Evolutionary conservation across 306 rosid genomes (phyloP), one percentile per base, ranked within the genome.

Genomic region (Ammopiptanthus mongolicus): DNA sequence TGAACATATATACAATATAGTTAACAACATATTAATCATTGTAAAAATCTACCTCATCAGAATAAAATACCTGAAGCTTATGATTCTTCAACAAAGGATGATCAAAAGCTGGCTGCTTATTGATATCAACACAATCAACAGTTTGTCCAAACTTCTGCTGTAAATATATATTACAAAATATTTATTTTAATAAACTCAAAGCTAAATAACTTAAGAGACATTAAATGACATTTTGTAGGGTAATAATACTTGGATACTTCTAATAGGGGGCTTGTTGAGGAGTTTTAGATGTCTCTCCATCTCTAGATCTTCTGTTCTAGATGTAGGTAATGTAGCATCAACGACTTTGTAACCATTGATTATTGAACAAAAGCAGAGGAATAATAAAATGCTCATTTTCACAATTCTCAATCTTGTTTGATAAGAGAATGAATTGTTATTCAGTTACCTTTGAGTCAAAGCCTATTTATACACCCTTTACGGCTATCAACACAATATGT

Each of bases 81-180:
- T 70, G 75, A 53, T 52, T 53, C 44, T 29, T 68, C 5, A 68
- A 12, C 8, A 68, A 68, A 70, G 64, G 75, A 12, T 52, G 64
- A 52, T 70, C 46, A 33, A 69, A 50, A 50, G 62, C 74, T 31
- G 62, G 74, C 48, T 69, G 74, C 48, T 51, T 69, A 3, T 69
- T 14, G 34, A 51, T 51, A 18, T 69, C 62, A 51, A 69, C 29
- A 50, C 74, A 69, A 51, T 69, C 74, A 51, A 69, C 25, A 17
- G 18, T 51, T 51, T 50, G 8, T 18, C 74, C 62, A 17, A 10
- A 17, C 33, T 69, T 5, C 0, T 31, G 51, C 74, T 69, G 48
- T 12, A 18, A 44, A 33, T 69, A n/a, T n/a, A n/a, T n/a, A 33
- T 5, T 11, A 50, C 61, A 50, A 33, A 69, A 19, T 14, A 29